These are phyloP conservation scores for Hymenoscyphus fructigenus DNA, from an alignment of 2,329 filamentous ascomycete genomes.

Conservation along the genomic window DNA sequence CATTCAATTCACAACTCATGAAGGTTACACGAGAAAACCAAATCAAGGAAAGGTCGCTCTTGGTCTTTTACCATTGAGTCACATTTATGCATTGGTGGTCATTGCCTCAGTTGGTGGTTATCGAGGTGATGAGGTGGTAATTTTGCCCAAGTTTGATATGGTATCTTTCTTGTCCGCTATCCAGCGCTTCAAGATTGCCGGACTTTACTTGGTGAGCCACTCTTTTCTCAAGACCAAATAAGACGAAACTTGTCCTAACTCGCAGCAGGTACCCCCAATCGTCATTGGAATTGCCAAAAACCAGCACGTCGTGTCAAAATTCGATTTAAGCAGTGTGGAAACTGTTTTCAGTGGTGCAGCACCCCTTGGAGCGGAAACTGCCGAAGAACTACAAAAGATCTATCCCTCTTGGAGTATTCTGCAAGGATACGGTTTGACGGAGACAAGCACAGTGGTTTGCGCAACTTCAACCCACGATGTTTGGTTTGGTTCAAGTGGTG, in stretches of 20 bases:
- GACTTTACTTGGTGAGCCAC: constrained; percentile 60
- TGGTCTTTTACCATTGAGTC: constrained; percentile 82
- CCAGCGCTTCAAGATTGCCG: constrained; percentile 66
- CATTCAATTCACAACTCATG: constrained; percentile 45
- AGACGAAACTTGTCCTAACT: constrained; percentile 62
- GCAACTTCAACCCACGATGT: constrained; percentile 62
- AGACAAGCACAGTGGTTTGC: constrained; percentile 70
- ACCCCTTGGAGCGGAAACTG: constrained; percentile 71
- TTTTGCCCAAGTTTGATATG: constrained; percentile 76
- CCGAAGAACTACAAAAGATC: constrained; percentile 51
- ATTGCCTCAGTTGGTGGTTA: constrained; percentile 65
- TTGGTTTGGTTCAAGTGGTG: constrained; percentile 70
- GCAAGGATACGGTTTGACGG: constrained; percentile 78
- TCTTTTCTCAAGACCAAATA: constrained; percentile 58
- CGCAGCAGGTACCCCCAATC: constrained; percentile 69
- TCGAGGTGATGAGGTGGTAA: constrained; percentile 70
- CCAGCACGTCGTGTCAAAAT: constrained; percentile 56
- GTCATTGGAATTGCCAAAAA: constrained; percentile 74
- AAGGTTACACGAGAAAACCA: constrained; percentile 48
- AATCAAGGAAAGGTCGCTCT: constrained; percentile 42
- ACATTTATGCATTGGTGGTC: constrained; percentile 77
- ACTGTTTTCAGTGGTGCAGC: constrained; percentile 74
- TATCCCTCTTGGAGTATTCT: constrained; percentile 45
- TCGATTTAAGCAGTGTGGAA: constrained; percentile 68
- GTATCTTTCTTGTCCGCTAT: constrained; percentile 62